A percentile compares a stretch with the other conserved stretches of the same genome.
Evolutionary conservation across 805 yeast species (phyloP).

Genomic region (Kluyveromyces wickerhamii): DNA sequence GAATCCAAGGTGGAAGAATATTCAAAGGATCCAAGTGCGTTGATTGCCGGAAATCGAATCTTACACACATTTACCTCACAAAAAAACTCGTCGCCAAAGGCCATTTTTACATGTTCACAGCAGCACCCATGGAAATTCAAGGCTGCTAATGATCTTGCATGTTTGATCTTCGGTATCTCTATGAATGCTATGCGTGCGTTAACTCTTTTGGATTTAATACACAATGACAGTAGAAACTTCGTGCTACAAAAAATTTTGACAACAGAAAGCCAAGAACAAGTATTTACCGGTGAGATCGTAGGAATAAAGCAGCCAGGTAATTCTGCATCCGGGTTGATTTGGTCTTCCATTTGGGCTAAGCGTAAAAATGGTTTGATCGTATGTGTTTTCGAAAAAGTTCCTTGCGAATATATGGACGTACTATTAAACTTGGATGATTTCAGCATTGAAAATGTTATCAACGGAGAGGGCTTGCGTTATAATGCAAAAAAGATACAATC

Average conservation of each 20-base stretch:
- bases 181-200: slow-evolving; percentile 52
- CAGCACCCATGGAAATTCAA: slow-evolving; percentile 71
- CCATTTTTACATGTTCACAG: slow-evolving; percentile 71
- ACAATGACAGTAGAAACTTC: slow-evolving; percentile 65
- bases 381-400: slow-evolving; percentile 83
- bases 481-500: slow-evolving; percentile 1
- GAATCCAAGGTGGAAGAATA: slow-evolving; percentile 31
- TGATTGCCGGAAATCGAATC: slow-evolving; percentile 29
- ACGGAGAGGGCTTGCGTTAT: slow-evolving; percentile 16
- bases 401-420: slow-evolving; percentile 58
- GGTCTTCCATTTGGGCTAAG: slow-evolving; percentile 92
- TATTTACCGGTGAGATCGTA: slow-evolving; percentile 77
- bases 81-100: slow-evolving; percentile 69
- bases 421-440: slow-evolving; percentile 32
- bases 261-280: slow-evolving; percentile 37
- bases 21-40: slow-evolving; percentile 4
- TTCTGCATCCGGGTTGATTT: slow-evolving; percentile 39
- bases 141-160: slow-evolving; percentile 86
- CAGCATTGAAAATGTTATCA: slow-evolving; percentile 20
- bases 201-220: slow-evolving; percentile 67
- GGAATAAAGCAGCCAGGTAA: slow-evolving; percentile 67
- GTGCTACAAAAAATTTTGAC: slow-evolving; percentile 48
- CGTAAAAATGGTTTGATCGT: slow-evolving; percentile 60
- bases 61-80: slow-evolving; percentile 62
- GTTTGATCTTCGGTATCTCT: slow-evolving; percentile 77